phyloP scores from a whole-genome alignment of 2,329 filamentous ascomycete genomes.

The Phialocephala sp. region DNA sequence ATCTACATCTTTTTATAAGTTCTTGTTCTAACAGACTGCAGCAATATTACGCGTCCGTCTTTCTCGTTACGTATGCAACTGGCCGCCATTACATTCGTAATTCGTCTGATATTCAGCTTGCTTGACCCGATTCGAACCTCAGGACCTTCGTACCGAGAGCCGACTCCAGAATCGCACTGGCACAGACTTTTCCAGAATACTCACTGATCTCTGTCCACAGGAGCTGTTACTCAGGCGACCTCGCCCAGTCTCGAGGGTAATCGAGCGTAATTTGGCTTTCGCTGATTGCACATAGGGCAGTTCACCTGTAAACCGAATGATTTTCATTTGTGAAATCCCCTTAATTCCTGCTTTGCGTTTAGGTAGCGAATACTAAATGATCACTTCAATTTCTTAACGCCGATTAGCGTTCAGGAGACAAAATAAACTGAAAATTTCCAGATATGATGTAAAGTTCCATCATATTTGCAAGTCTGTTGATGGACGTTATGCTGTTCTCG shows the following conservation, averaged over 20 bases:
- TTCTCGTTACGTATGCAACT: background rate
- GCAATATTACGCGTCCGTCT: background rate
- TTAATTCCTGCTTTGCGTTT: constrained; percentile 1
- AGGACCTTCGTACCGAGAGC: background rate
- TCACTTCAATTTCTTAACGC: background rate
- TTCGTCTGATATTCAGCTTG: background rate
- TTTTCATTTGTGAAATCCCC: constrained; percentile 3
- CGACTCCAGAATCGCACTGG: constrained; percentile 1
- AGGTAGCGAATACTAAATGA: constrained; percentile 10
- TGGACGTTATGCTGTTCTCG: background rate
- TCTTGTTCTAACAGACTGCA: constrained; percentile 12
- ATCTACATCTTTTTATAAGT: background rate
- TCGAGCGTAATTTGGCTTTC: constrained; percentile 25
- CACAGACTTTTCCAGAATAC: constrained; percentile 29
- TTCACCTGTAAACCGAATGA: constrained; percentile 21
- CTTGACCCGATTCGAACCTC: background rate
- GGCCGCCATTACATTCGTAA: background rate
- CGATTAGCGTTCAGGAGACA: background rate
- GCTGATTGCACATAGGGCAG: constrained; percentile 38
- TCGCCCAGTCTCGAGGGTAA: constrained; percentile 20
- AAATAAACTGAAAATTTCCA: background rate
- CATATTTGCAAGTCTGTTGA: background rate
- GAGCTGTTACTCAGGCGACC: constrained; percentile 27
- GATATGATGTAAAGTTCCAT: background rate
- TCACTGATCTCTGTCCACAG: constrained; percentile 41